Percentiles rank a stretch among this genome's conserved stretches.
Conservation (phyloP, 2,329 filamentous ascomycete species). For the Cordyceps pruinosa region DNA sequence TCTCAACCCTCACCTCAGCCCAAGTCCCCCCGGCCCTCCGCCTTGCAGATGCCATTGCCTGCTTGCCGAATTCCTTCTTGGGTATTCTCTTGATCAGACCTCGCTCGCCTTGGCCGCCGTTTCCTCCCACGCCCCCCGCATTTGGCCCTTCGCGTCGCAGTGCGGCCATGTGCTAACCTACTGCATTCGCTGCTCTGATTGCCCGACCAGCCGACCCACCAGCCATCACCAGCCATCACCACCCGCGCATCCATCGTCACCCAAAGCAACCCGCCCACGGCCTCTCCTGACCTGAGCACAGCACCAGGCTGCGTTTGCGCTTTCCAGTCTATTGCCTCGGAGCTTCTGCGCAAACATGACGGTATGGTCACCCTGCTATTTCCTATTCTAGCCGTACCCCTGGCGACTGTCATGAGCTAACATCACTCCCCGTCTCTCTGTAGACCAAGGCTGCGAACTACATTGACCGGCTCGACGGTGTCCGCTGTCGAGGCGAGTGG, state of each 20-base stretch:
- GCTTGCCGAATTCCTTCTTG: background rate
- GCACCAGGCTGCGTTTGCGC: conserved; percentile 5
- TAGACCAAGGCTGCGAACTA: conserved; percentile 75
- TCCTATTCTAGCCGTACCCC: too few relatives aligned
- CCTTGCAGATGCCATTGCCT: background rate
- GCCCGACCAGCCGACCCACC: conserved; percentile 8
- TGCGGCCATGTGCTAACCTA: conserved; percentile 9
- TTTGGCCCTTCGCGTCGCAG: conserved; percentile 2
- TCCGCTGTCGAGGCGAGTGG: conserved; percentile 86
- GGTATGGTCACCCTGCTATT: conserved; percentile 2
- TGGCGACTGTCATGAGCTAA: background rate
- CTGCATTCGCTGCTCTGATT: conserved; percentile 3
- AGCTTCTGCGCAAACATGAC: conserved; percentile 7
- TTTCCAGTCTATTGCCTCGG: conserved; percentile 1
- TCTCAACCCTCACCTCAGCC: background rate
- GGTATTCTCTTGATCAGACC: background rate
- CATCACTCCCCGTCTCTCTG: background rate
- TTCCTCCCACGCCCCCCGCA: background rate
- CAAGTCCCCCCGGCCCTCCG: conserved; percentile 8
- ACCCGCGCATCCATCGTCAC: conserved; percentile 4
- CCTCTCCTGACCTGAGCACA: conserved; percentile 6
- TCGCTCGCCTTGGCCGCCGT: background rate
- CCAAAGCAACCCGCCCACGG: background rate
- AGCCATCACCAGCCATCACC: too few relatives aligned
- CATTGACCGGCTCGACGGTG: conserved; percentile 73